Percentiles rank a stretch among this genome's conserved stretches.
phyloP scores from a whole-genome alignment of 2,329 filamentous ascomycete species.

The Alternaria viburni region DNA sequence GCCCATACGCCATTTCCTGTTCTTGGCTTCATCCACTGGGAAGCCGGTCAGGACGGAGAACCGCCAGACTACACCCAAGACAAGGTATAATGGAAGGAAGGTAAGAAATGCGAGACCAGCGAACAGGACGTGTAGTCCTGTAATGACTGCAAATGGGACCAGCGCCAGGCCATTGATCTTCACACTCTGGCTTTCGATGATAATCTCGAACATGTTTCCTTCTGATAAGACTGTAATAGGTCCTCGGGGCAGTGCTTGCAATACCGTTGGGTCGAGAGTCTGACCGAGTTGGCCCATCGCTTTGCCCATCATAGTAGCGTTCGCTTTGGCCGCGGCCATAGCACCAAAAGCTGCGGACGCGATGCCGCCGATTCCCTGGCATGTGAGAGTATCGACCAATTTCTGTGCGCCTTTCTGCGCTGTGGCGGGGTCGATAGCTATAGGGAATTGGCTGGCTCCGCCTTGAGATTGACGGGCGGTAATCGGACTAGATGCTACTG shows the following conservation, averaged over 20 bases:
- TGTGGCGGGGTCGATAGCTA: conserved; percentile 29
- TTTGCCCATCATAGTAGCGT: conserved; percentile 5
- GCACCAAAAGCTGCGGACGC: conserved; percentile 26
- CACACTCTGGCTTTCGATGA: conserved; percentile 21
- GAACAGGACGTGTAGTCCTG: conserved; percentile 31
- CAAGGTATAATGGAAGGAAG: conserved; percentile 35
- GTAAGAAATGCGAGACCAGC: conserved; percentile 31
- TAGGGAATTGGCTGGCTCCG: neutral
- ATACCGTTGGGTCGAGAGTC: conserved; percentile 25
- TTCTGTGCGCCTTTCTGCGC: conserved; percentile 26
- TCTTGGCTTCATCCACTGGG: conserved; percentile 31
- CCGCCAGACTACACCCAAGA: conserved; percentile 32
- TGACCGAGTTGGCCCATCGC: neutral
- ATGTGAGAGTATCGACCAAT: conserved; percentile 27
- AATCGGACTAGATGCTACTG: conserved; percentile 21
- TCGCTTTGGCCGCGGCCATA: conserved; percentile 19
- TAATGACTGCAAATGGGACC: conserved; percentile 26
- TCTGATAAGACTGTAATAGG: conserved; percentile 30
- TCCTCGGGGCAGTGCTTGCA: conserved; percentile 27
- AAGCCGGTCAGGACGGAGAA: conserved; percentile 31
- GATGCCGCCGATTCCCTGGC: conserved; percentile 36
- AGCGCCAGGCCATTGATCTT: conserved; percentile 30
- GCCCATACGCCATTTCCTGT: conserved; percentile 33
- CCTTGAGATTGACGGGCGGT: conserved; percentile 13
- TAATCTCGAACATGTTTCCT: conserved; percentile 33